Conservation (phyloP, 768 basidiomycete genomes). For the Tulasnella sp. region DNA sequence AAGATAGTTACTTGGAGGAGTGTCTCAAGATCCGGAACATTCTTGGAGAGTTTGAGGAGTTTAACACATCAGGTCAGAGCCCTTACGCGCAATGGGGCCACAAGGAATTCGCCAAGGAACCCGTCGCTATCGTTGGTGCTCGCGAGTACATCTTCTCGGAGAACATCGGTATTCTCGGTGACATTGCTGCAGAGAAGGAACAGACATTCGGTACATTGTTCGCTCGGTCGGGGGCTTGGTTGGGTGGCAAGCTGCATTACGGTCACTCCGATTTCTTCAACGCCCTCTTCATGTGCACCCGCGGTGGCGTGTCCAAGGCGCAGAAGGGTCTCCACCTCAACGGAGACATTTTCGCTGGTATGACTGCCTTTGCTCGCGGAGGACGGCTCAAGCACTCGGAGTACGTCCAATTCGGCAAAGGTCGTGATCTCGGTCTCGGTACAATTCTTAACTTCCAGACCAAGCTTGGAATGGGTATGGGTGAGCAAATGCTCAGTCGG, state of each 20-base stretch:
- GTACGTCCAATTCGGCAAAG: conserved; percentile 98
- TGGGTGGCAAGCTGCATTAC: conserved; percentile 97
- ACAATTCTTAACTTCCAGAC: conserved; percentile 99
- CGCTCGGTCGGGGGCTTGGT: conserved; percentile 91
- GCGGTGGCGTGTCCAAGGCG: conserved; percentile 96
- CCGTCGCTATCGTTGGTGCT: conserved; percentile 96
- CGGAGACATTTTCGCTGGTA: conserved; percentile 99
- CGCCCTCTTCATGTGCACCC: conserved; percentile 94
- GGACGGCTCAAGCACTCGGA: conserved; percentile 98
- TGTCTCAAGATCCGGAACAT: conserved; percentile 98
- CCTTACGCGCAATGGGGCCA: conserved; percentile 88
- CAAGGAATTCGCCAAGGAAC: conserved; percentile 78
- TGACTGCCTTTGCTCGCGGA: conserved; percentile 95
- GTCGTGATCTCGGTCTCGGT: conserved; percentile 96
- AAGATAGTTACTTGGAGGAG: conserved; percentile 99
- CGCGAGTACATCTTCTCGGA: conserved; percentile 99
- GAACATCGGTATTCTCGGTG: conserved; percentile 97
- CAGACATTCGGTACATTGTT: conserved; percentile 98
- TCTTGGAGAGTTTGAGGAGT: conserved; percentile 97
- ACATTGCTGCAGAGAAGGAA: conserved; percentile 97
- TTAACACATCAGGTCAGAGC: conserved; percentile 70
- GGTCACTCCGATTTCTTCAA: conserved; percentile 99
- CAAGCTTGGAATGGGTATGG: conserved; percentile 99
- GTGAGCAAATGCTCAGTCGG: conserved; percentile 97
- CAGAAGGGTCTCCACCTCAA: conserved; percentile 99